Conservation (phyloP, 139 green algal species). For the Chlamydomonas incerta region DNA sequence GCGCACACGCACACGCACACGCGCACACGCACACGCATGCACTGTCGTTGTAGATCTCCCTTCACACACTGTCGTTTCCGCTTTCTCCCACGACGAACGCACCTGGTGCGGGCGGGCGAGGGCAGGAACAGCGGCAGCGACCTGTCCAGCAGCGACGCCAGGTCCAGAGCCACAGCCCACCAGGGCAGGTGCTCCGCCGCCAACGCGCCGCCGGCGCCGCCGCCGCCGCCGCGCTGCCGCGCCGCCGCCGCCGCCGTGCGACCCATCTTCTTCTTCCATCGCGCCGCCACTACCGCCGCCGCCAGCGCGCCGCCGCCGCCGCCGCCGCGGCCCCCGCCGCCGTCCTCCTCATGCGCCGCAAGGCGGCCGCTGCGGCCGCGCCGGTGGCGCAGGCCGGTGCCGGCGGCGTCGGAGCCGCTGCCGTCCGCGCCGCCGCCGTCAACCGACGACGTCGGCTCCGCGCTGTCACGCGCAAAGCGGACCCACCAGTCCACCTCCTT, state of each 20-base stretch:
- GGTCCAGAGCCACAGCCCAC: neutral
- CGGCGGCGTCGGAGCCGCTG: neutral
- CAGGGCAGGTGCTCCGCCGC: neutral
- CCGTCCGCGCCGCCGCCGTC: neutral
- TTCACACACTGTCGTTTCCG: too few species aligned
- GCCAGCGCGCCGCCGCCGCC: neutral
- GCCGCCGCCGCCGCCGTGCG: too few species aligned
- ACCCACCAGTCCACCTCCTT: slow-evolving; percentile 31
- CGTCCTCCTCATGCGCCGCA: neutral
- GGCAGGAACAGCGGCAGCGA: slow-evolving; percentile 21
- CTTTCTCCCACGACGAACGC: neutral
- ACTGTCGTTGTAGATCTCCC: too few species aligned
- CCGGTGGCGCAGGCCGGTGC: neutral
- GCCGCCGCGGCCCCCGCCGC: neutral
- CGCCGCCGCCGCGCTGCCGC: neutral
- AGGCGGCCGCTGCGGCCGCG: neutral
- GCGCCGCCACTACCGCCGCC: too few species aligned
- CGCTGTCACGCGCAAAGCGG: neutral
- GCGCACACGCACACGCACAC: too few species aligned
- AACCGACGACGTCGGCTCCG: neutral
- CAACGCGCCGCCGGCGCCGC: neutral
- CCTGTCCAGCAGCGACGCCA: neutral
- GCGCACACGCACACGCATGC: too few species aligned
- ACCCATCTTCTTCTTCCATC: neutral
- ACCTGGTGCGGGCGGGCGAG: neutral